phyloP scores from a whole-genome alignment of 345 rosid species.

The Ceriops zippeliana region DNA sequence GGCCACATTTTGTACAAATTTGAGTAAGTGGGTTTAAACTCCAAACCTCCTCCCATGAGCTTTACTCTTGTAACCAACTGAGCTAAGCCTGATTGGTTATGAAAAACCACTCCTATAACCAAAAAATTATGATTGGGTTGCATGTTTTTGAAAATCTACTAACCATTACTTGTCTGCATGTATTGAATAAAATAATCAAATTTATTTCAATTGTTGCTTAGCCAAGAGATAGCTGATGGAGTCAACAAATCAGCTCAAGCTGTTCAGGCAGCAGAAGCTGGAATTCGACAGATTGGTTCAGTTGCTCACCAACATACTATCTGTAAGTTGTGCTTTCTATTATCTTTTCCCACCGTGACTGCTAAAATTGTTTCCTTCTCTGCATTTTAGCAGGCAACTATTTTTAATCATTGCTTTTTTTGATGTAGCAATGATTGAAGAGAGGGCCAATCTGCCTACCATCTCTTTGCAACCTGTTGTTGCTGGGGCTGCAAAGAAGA shows the following conservation, averaged over 20 bases:
- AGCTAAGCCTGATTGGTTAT: no score
- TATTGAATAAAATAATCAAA: neutral
- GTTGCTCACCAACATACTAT: conserved; percentile 77
- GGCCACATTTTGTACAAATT: no score
- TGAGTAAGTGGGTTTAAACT: no score
- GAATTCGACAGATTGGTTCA: conserved; percentile 73
- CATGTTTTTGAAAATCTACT: neutral
- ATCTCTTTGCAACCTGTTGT: conserved; percentile 80
- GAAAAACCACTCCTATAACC: no score
- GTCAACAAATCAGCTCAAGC: conserved; percentile 85
- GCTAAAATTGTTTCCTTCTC: neutral
- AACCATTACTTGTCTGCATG: neutral
- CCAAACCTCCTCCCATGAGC: no score
- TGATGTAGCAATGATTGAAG: conserved; percentile 80
- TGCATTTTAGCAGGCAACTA: conserved; percentile 6
- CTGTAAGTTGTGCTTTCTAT: conserved; percentile 41
- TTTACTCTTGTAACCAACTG: no score
- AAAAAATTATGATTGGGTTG: no score
- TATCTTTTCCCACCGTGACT: neutral
- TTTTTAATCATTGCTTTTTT: conserved; percentile 5
- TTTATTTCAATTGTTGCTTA: conserved; percentile 19
- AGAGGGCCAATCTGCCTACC: conserved; percentile 75
- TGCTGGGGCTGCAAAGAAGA: conserved; percentile 72
- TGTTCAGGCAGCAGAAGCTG: conserved; percentile 88
- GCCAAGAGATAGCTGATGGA: conserved; percentile 91